Percentiles rank a stretch among this genome's conserved stretches.
Evolutionary conservation across 768 basidiomycete genomes (phyloP).

Genomic region (Holtermanniella nyarrowii): DNA sequence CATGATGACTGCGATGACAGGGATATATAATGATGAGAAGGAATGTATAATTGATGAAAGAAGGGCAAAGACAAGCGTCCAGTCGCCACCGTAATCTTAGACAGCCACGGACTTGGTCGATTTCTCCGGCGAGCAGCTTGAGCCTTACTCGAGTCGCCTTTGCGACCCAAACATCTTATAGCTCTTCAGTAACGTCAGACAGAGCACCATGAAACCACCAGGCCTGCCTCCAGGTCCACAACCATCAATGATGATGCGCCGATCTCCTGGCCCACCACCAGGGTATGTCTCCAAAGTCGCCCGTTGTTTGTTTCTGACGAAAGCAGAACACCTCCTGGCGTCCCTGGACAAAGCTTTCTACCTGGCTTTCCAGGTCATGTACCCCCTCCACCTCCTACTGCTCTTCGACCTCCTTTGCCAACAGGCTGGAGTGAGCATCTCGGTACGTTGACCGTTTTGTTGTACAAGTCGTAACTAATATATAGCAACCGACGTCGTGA

Average conservation of each 20-base stretch:
- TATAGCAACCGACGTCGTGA: conserved; percentile 38
- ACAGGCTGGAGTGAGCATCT: conserved; percentile 81
- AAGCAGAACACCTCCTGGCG: too few species aligned
- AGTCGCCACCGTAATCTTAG: too few species aligned
- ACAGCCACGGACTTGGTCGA: too few species aligned
- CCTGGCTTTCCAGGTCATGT: conserved; percentile 8
- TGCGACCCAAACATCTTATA: too few species aligned
- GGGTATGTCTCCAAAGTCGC: conserved; percentile 14
- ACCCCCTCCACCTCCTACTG: conserved; percentile 11
- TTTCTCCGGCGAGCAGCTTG: too few species aligned
- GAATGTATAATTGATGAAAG: too few species aligned
- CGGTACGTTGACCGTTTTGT: conserved; percentile 46
- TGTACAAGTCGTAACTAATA: conserved; percentile 1
- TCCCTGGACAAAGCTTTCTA: conserved; percentile 1
- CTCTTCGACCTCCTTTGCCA: conserved; percentile 57
- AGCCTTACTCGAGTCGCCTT: too few species aligned
- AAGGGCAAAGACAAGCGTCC: too few species aligned
- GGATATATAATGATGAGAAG: too few species aligned
- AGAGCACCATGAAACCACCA: conserved; percentile 12
- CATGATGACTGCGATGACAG: too few species aligned
- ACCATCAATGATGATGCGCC: conserved; percentile 4
- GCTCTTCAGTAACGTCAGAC: too few species aligned
- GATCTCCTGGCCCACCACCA: conserved; percentile 21
- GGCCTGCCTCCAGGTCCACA: conserved; percentile 21
- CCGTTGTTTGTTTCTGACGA: too few species aligned